Percentiles rank a stretch among this genome's conserved stretches.
These are phyloP conservation scores for Fusarium sp. DNA, from an alignment of 2,329 filamentous ascomycete species.

Conservation along the genomic window DNA sequence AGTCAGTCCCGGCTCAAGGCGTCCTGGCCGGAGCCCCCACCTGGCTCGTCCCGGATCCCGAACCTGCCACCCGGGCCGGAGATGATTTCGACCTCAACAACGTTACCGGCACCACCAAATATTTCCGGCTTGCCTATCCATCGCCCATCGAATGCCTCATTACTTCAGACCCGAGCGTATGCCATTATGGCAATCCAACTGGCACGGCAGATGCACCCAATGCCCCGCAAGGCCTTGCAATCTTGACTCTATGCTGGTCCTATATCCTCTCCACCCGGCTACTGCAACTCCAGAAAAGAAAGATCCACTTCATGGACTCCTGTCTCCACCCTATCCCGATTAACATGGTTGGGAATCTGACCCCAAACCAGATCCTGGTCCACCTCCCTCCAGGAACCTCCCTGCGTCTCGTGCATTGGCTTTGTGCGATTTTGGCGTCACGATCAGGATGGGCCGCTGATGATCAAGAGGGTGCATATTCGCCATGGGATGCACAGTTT, in stretches of 20 bases:
- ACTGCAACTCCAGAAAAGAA: slow-evolving; percentile 46
- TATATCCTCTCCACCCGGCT: slow-evolving; percentile 49
- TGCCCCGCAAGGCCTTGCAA: slow-evolving; percentile 45
- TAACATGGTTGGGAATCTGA: slow-evolving; percentile 31
- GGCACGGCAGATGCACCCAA: slow-evolving; percentile 34
- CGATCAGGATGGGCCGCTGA: slow-evolving; percentile 42
- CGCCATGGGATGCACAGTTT: slow-evolving; percentile 43
- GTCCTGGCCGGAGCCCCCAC: slow-evolving; percentile 45
- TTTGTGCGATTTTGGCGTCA: slow-evolving; percentile 46
- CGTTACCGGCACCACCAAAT: slow-evolving; percentile 45
- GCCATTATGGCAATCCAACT: slow-evolving; percentile 40
- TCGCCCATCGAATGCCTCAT: slow-evolving; percentile 42
- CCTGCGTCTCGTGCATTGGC: slow-evolving; percentile 45
- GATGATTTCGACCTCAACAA: slow-evolving; percentile 39
- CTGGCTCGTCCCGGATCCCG: slow-evolving; percentile 46
- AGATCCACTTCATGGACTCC: slow-evolving; percentile 44
- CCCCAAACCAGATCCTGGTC: slow-evolving; percentile 38
- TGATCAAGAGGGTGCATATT: slow-evolving; percentile 31
- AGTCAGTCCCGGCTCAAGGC: slow-evolving; percentile 41
- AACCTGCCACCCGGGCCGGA: slow-evolving; percentile 21
- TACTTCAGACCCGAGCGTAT: slow-evolving; percentile 35
- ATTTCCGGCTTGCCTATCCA: slow-evolving; percentile 47
- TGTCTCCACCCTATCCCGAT: slow-evolving; percentile 43
- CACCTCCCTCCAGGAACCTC: slow-evolving; percentile 40
- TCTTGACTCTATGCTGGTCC: slow-evolving; percentile 49